Evolutionary conservation across 345 rosid species (phyloP), one percentile per base, ranked within the genome.

Genomic region (Pseudoturritis turrita): DNA sequence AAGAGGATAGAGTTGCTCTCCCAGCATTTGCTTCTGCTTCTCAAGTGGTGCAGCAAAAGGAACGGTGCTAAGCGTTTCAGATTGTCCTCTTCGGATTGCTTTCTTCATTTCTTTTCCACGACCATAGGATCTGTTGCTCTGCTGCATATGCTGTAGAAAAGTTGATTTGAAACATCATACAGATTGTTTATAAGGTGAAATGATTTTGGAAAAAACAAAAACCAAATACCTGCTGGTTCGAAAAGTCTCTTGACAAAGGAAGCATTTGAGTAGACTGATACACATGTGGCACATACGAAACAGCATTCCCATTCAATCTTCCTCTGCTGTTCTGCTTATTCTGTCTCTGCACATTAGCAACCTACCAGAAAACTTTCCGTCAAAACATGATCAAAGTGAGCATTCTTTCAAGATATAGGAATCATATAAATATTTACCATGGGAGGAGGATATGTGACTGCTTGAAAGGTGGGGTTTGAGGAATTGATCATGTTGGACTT

Each of bases 1-100:
- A 13, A 84, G 85, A 35, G 96, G 89, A 73, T 86, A 89, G 26
- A 91, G 80, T 3, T 58, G 65, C 79, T 87, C 91, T 35, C 93
- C 93, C 0, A 89, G 79, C 44, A 81, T 80, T 74, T 85, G 87
- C 52, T 89, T 91, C 72, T 85, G 91, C 64, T 68, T 78, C 72
- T 79, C 89, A 3, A 78, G 82, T 45, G 87, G 61, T 39, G 88
- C 86, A 12, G 88, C 83, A 29, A 86, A 78, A 25, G 86, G 89
- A 88, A 81, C 79, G 79, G 77, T 83, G 62, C 90, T 83, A 70
- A 81, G 76, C 78, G 77, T 79, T 68, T 81, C 87, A 1, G 71
- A 75, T 60, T 87, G 83, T 54, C 71, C 79, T 44, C 78, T 36
- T 39, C 71, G 59, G 25, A 68, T 54, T 40, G 79, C 77, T 77